These are phyloP conservation scores for Penicillium lagena DNA, from an alignment of 495 filamentous ascomycete genomes.

Conservation along the genomic window DNA sequence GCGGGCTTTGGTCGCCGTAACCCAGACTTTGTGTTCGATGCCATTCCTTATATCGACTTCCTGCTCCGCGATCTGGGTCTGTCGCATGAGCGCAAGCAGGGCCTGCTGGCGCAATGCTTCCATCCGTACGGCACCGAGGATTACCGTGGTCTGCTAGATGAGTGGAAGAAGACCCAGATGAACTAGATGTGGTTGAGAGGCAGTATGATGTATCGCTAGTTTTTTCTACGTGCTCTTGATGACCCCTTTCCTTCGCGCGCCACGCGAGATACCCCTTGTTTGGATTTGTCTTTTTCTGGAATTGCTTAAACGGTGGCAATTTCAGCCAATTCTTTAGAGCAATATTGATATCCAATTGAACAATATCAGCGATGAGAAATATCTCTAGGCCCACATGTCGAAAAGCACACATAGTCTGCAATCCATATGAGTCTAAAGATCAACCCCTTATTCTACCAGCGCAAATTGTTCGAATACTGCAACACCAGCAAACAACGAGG, in stretches of 20 bases:
- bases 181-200: not conserved
- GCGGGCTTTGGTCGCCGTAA: slow-evolving; percentile 56
- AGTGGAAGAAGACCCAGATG: slow-evolving; percentile 35
- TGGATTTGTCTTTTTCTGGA: not conserved
- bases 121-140: slow-evolving; percentile 54
- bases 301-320: not conserved
- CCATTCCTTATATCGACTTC: slow-evolving; percentile 70
- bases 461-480: slow-evolving; percentile 20
- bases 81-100: slow-evolving; percentile 30
- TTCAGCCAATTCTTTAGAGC: too few species aligned
- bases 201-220: too few species aligned
- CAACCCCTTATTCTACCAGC: slow-evolving; percentile 2
- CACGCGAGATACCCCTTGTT: slow-evolving; percentile 8
- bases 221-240: not conserved
- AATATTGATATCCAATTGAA: too few species aligned
- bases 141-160: slow-evolving; percentile 53
- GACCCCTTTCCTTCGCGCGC: not conserved
- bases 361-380: not conserved
- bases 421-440: not conserved
- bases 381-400: not conserved
- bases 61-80: slow-evolving; percentile 62
- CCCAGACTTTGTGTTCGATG: slow-evolving; percentile 72
- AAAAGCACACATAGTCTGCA: too few species aligned
- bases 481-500: slow-evolving; percentile 4
- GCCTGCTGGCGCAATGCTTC: slow-evolving; percentile 41